Base-by-base conservation (phyloP, 2,329 filamentous ascomycete species). In the Aspergillus ustus region DNA sequence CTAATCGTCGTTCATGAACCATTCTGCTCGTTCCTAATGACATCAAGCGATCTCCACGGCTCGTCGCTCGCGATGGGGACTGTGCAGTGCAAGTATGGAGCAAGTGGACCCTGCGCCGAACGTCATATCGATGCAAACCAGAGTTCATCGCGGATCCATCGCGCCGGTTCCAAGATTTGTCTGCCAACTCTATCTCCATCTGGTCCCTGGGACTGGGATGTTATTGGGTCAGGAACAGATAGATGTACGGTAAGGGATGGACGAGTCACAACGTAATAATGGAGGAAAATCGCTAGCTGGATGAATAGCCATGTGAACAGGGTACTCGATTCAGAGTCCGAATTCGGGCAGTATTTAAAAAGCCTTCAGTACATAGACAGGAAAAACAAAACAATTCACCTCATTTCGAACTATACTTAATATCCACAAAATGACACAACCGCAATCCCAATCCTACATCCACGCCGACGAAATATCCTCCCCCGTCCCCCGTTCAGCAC, bases 91-190 rank as follows among this genome's bases (percentile, higher is more conserved):
- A 3, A 13, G 11, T 13, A 40, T 40, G 34, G 34, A 13, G 34
- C 34, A 11, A 13, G 34, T 40, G 34, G 34, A 40, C 4, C 13
- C 34, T 15, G 6, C 11, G 13, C 8, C 15, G 25, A 46, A 55
- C 52, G 43, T 55, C 52, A 46, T 46, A 22, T 46, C 52, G 52
- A 55, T 55, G 52, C 52, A 55, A 55, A 46, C 52, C 52, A 53
- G n/a, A 34, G 52, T 55, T 55, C 40, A 46, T 22, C 46, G 22
- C 3, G 11, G 34, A 29, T 9, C n/a, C 28, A n/a, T n/a, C 29
- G 25, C 28, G 13, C 22, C 29, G 22, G 5, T 29, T 17, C 9
- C 40, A 15, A 25, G 43, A 20, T 29, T 58, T 13, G 7, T 15
- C 44, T 20, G 7, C n/a, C n/a, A 52, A 28, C 37, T 40, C 17